Evolutionary conservation across 345 rosid species (phyloP), one percentile per base, ranked within the genome.

Genomic region (Kernera saxatilis): DNA sequence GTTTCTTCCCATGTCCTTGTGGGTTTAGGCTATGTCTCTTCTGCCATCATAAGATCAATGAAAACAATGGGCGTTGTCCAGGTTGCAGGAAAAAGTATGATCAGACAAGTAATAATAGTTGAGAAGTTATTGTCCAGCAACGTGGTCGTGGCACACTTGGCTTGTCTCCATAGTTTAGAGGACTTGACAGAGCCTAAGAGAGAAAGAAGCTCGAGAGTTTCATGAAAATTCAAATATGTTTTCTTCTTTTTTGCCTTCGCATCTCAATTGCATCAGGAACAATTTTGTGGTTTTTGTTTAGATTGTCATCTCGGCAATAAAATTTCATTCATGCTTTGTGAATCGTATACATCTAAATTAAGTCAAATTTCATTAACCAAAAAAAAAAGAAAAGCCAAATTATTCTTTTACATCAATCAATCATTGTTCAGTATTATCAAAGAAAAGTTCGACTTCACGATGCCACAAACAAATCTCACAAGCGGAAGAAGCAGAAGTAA

Each of bases 11-110:
- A 56, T 84, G 87, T 66, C 40, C 63, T 40, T 84, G 87, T 39
- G 81, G 85, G 30, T 81, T 74, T 57, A 64, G 6, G 22, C 71
- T 81, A 1, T 84, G 87, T 72, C 83, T 84, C 35, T 81, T 79
- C 66, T 84, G 85, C 61, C 74, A 81, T 74, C 67, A 79, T 8
- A 60, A 70, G 67, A 80, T 82, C 73, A 71, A 46, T 6, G 80
- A 80, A 50, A 64, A 48, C 32, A 76, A 84, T 44, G 83, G 66
- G 6, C 70, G 77, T 27, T 82, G 84, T 56, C 85, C 84, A 52
- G 45, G 53, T 32, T 82, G 88, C 71, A 78, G 86, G 80, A 57
- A 74, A 6, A 23, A 18, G 6, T 80, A 78, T 64, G 65, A 40
- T 8, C 11, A 21, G 32, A 63, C 23, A 3, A 75, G 17, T 54